Evolutionary conservation across 1,284 basidiomycete genomes (phyloP).

Genomic region (Trichosporon faecale): DNA sequence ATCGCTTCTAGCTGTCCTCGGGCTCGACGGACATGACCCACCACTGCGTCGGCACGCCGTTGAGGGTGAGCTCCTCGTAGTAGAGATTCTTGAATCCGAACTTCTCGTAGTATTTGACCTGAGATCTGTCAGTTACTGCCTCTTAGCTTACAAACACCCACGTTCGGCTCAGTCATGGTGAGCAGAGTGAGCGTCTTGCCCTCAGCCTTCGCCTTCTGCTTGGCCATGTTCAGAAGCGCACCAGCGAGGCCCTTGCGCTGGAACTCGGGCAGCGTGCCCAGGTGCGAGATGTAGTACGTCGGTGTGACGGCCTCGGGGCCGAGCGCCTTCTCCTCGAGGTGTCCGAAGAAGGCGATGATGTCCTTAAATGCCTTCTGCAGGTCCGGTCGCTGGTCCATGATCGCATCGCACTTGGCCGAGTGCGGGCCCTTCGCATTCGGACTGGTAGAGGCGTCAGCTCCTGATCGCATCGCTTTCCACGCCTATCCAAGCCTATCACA

Average conservation of each 20-base stretch:
- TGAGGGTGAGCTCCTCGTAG: slow-evolving; percentile 10
- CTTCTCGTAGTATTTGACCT: slow-evolving; percentile 13
- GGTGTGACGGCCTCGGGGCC: slow-evolving; percentile 16
- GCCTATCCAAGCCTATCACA: too few relatives aligned
- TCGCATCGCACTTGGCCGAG: background rate
- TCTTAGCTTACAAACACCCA: background rate
- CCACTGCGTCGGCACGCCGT: slow-evolving; percentile 11
- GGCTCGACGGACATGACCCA: slow-evolving; percentile 15
- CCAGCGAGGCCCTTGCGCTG: slow-evolving; percentile 16
- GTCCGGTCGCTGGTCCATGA: background rate
- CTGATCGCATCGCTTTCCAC: background rate
- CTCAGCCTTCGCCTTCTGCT: slow-evolving; percentile 1
- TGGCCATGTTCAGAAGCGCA: slow-evolving; percentile 5
- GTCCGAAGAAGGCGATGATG: slow-evolving; percentile 8
- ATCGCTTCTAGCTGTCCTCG: background rate
- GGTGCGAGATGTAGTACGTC: slow-evolving; percentile 21
- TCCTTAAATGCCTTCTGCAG: slow-evolving; percentile 14
- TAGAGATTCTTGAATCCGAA: slow-evolving; percentile 12
- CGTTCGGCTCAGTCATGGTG: slow-evolving; percentile 17
- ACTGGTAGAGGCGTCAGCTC: slow-evolving; percentile 8
- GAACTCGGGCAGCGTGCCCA: slow-evolving; percentile 4
- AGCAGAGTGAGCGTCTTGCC: slow-evolving; percentile 12
- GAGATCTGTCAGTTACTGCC: background rate
- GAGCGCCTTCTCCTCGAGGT: slow-evolving; percentile 15
- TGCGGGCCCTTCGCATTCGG: slow-evolving; percentile 17